These are phyloP conservation scores for Aspergillus haitiensis DNA, from an alignment of 495 filamentous ascomycete species.

Conservation along the genomic window DNA sequence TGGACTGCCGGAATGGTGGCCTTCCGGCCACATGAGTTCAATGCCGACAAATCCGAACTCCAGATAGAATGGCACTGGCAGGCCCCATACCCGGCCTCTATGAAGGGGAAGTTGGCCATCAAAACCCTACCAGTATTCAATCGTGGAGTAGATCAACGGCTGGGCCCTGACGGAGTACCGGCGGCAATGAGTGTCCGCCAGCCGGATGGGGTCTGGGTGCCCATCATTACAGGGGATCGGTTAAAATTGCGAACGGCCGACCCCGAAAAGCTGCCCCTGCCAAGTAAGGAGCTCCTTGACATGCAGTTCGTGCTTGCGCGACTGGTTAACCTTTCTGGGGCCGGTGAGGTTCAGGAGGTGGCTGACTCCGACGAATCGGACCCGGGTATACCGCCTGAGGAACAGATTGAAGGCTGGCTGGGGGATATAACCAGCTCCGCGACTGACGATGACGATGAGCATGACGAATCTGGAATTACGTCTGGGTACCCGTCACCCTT, in stretches of 20 bases:
- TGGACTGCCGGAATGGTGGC: neutral
- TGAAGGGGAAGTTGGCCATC: neutral
- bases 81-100: neutral
- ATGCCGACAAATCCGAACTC: neutral
- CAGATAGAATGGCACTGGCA: conserved; percentile 7
- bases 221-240: neutral
- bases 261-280: conserved; percentile 1
- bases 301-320: conserved; percentile 15
- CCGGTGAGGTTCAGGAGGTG: conserved; percentile 6
- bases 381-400: neutral
- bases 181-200: neutral
- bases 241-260: neutral
- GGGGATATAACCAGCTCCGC: neutral
- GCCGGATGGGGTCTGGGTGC: neutral
- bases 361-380: neutral
- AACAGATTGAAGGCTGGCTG: conserved; percentile 1
- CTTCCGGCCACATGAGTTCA: neutral
- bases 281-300: conserved; percentile 10
- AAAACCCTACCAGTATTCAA: neutral
- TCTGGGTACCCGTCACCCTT: neutral
- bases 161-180: neutral
- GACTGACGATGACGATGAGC: conserved; percentile 9
- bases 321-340: conserved; percentile 13
- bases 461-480: conserved; percentile 7
- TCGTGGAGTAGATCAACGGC: neutral